A percentile compares a stretch with the other conserved stretches of the same genome.
Conservation (phyloP, 1,139 yeast species). For the Citeromyces hawaiiensis region DNA sequence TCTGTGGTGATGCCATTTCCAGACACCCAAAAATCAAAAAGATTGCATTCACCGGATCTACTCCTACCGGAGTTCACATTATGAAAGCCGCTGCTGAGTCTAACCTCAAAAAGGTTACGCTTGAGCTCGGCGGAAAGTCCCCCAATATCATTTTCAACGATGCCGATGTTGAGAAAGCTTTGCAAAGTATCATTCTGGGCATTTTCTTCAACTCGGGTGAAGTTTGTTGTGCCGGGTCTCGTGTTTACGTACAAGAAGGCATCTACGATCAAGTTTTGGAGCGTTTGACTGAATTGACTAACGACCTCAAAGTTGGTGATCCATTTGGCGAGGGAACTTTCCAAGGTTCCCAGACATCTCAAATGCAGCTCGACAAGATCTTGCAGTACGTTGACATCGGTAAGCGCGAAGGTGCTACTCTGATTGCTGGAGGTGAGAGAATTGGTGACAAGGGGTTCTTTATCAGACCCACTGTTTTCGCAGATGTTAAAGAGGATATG, state of each 20-base stretch:
- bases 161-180: conserved; percentile 51
- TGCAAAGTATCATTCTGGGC: conserved; percentile 44
- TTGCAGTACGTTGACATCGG: conserved; percentile 61
- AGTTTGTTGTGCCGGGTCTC: conserved; percentile 78
- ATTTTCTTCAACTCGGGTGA: conserved; percentile 77
- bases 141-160: conserved; percentile 69
- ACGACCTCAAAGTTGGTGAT: conserved; percentile 50
- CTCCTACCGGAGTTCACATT: conserved; percentile 58
- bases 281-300: conserved; percentile 44
- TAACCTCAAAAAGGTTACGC: conserved; percentile 65
- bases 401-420: conserved; percentile 53
- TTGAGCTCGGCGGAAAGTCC: conserved; percentile 81
- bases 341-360: conserved; percentile 68
- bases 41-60: conserved; percentile 78
- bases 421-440: conserved; percentile 61
- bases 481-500: conserved; percentile 47
- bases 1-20: conserved; percentile 63
- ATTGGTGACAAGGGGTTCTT: conserved; percentile 49
- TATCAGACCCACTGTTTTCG: conserved; percentile 54
- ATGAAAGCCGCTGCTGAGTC: conserved; percentile 57
- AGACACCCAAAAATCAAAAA: conserved; percentile 60
- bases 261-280: conserved; percentile 53
- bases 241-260: conserved; percentile 67
- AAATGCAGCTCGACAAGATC: conserved; percentile 59
- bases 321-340: conserved; percentile 54